Conservation (phyloP, 805 yeast species). For the Ogataea sp. region DNA sequence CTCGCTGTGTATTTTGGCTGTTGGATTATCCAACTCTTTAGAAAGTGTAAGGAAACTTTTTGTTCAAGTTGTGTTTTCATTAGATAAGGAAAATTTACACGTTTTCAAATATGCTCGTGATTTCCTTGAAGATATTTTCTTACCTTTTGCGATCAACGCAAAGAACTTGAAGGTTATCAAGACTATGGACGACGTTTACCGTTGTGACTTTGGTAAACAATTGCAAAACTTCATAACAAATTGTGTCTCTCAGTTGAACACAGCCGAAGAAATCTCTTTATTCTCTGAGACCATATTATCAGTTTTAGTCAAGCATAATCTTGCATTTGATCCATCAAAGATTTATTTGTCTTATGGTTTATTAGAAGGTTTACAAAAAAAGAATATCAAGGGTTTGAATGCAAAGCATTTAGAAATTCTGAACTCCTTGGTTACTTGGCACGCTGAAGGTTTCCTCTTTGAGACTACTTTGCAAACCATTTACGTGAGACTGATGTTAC, state of each 20-base stretch:
- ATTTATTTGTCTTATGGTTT: conserved; percentile 54
- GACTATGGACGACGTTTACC: conserved; percentile 19
- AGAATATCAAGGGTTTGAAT: conserved; percentile 4
- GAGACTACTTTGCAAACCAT: conserved; percentile 44
- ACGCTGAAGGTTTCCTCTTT: conserved; percentile 34
- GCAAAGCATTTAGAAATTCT: conserved; percentile 25
- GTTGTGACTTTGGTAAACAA: conserved; percentile 53
- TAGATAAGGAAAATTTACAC: conserved; percentile 37
- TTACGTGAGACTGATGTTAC: conserved; percentile 36
- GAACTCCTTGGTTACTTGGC: conserved; percentile 24
- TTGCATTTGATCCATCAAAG: conserved; percentile 64
- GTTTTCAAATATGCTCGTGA: conserved; percentile 35
- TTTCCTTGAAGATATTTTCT: conserved; percentile 34
- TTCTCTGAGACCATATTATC: conserved; percentile 28
- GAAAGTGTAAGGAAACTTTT: conserved; percentile 68
- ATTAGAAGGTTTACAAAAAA: conserved; percentile 35
- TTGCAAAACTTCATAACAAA: conserved; percentile 37
- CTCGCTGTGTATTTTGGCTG: conserved; percentile 65
- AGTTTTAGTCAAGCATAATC: conserved; percentile 38
- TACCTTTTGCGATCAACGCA: conserved; percentile 59
- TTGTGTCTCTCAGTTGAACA: conserved; percentile 23
- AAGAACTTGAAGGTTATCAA: conserved; percentile 42
- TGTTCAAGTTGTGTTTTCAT: conserved; percentile 43
- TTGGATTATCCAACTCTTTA: conserved; percentile 69
- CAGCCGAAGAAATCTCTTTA: conserved; percentile 10